A percentile compares a stretch with the other conserved stretches of the same genome.
phyloP scores from a whole-genome alignment of 805 yeast species.

The Saccharomyces jurei region DNA sequence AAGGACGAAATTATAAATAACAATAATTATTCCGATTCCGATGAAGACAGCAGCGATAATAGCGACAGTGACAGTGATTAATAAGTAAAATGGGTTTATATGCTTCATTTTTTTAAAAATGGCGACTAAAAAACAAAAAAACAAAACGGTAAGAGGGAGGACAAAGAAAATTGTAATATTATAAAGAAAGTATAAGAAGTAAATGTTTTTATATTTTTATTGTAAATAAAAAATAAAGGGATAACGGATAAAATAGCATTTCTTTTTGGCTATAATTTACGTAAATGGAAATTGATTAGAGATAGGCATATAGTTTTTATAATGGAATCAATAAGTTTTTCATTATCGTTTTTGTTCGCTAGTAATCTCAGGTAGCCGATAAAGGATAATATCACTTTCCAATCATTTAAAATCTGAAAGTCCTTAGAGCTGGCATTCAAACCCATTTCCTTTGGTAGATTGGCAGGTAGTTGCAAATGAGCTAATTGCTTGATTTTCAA shows the following conservation, averaged over 20 bases:
- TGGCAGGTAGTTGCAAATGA: background rate
- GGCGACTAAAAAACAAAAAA: background rate
- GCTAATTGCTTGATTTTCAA: background rate
- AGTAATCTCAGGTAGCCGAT: background rate
- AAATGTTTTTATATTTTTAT: background rate
- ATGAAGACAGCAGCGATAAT: constrained; percentile 11
- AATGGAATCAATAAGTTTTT: background rate
- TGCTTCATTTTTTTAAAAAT: background rate
- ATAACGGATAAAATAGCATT: background rate
- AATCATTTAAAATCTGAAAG: background rate
- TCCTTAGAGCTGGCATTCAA: background rate
- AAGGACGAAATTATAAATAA: constrained; percentile 5
- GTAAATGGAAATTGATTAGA: background rate
- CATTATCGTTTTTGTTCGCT: background rate
- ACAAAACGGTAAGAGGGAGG: background rate
- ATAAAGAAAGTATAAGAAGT: background rate
- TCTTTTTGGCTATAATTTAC: background rate
- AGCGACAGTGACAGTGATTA: background rate
- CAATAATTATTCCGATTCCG: constrained; percentile 1
- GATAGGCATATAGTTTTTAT: background rate
- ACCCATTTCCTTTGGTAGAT: background rate
- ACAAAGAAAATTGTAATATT: background rate
- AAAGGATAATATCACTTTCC: background rate
- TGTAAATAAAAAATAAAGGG: background rate
- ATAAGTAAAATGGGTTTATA: background rate